A percentile compares a stretch with the other conserved stretches of the same genome.
Evolutionary conservation across 2,329 filamentous ascomycete species (phyloP).

Genomic region (Orbilia brochopaga): DNA sequence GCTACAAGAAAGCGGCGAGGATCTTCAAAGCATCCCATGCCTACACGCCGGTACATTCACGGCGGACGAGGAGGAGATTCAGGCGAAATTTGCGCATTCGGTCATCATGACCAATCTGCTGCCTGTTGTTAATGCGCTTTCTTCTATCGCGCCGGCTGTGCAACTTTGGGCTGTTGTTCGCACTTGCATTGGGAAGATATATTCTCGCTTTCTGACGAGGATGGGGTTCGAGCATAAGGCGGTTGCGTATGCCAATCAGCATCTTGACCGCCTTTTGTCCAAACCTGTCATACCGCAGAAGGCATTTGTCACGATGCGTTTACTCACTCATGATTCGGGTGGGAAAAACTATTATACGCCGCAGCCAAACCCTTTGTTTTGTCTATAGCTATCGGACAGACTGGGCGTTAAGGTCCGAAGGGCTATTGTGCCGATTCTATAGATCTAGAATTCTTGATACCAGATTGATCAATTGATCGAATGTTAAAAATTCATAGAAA

Average conservation of each 20-base stretch:
- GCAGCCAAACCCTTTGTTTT: conserved; percentile 11
- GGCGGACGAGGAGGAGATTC: conserved; percentile 25
- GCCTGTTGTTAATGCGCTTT: conserved; percentile 16
- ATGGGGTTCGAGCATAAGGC: not conserved
- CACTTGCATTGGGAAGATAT: not conserved
- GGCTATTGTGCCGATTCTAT: too few relatives aligned
- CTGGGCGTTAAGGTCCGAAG: too few relatives aligned
- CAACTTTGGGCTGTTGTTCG: conserved; percentile 12
- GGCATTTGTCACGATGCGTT: conserved; percentile 30
- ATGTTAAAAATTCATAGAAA: too few relatives aligned
- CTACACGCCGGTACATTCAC: conserved; percentile 16
- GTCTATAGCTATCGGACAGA: too few relatives aligned
- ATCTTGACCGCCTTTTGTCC: conserved; percentile 10
- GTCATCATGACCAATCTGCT: conserved; percentile 16
- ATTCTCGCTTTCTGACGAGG: conserved; percentile 2
- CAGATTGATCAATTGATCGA: too few relatives aligned
- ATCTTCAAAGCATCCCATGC: conserved; percentile 14
- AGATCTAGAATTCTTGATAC: too few relatives aligned
- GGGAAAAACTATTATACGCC: conserved; percentile 14
- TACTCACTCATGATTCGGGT: conserved; percentile 12
- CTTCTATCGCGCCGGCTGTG: not conserved
- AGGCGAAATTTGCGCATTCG: conserved; percentile 17
- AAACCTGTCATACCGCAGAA: conserved; percentile 21
- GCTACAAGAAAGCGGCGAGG: conserved; percentile 17
- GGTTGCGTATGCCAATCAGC: not conserved